Evolutionary conservation across 352 stramenopile genomes (phyloP), one percentile per base, ranked within the genome.

Genomic region (Pythium aphanidermatum): DNA sequence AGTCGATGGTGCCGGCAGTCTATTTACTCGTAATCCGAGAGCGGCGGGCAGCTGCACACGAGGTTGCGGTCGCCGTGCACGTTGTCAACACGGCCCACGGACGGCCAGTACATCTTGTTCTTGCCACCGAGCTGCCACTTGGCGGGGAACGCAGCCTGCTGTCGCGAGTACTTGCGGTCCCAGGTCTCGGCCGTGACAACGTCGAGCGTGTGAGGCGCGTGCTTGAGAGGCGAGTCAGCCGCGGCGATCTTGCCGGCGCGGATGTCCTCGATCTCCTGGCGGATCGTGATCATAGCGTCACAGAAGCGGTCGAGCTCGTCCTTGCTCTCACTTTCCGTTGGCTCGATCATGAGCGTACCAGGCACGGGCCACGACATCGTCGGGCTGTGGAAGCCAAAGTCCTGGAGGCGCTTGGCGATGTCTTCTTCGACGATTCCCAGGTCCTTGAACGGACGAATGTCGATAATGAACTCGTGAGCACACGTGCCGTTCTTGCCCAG

Each of bases 381-480:
- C 16, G 97, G 96, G 38, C 89, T 97, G 74, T 99, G 97, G 82
- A 99, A 99, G 26, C 97, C 96, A 65, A 98, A 99, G 67, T 99
- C 97, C 68, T 98, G 95, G 19, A 99, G 75, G 54, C 96, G 92
- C 76, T 99, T 99, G 36, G 96, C 96, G 16, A 99, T 94, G 74
- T 99, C 95, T 57, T 91, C 79, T 76, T 99, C 97, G 11, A 96
- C 96, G 35, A 99, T 88, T 26, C 95, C 96, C 42, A 72, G 46
- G 4, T 93, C 76, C 83, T 99, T 99, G 59, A 99, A 96, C 30
- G 86, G 92, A 42, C 95, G 87, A 43, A 99, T 88, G 66, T 99
- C 96, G 40, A 99, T 92, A 72, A 99, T 99, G 65, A 99, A 99
- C 77, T 99, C 97, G 71, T 99, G 97, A 29, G 95, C 97, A 47